phyloP scores from a whole-genome alignment of 495 filamentous ascomycete genomes.

The Hypoxylon perforatum region DNA sequence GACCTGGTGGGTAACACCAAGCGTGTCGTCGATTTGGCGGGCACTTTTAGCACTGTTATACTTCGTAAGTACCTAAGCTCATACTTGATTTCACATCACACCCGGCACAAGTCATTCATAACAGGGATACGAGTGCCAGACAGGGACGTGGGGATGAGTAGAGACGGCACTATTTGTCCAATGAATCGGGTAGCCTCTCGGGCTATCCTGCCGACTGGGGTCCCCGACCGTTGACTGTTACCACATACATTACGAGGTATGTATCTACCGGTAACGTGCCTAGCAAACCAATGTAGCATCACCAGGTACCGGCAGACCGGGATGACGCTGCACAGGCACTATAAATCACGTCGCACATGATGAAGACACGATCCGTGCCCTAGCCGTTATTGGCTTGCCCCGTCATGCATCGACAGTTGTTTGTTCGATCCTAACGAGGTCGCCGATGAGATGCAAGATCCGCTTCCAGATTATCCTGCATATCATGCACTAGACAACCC shows the following conservation, averaged over 20 bases:
- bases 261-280: slow-evolving; percentile 33
- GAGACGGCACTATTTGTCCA: neutral
- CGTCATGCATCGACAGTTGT: too few relatives aligned
- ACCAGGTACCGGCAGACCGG: too few relatives aligned
- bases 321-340: too few relatives aligned
- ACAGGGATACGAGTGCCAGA: neutral
- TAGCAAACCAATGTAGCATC: too few relatives aligned
- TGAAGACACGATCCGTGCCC: slow-evolving; percentile 5
- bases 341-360: neutral
- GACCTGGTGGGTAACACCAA: too few relatives aligned
- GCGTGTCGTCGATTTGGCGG: too few relatives aligned
- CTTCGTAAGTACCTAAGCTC: too few relatives aligned
- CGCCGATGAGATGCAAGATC: slow-evolving; percentile 40
- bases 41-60: too few relatives aligned
- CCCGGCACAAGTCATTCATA: too few relatives aligned
- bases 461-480: slow-evolving; percentile 29
- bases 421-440: slow-evolving; percentile 9
- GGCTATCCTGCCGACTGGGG: slow-evolving; percentile 23
- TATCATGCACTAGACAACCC: slow-evolving; percentile 4
- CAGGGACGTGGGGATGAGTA: slow-evolving; percentile 1
- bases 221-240: slow-evolving; percentile 20
- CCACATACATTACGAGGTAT: slow-evolving; percentile 2
- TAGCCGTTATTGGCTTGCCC: neutral
- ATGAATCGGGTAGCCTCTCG: neutral
- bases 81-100: too few relatives aligned